Conservation (phyloP, 306 rosid genomes). For the Comarum palustre region DNA sequence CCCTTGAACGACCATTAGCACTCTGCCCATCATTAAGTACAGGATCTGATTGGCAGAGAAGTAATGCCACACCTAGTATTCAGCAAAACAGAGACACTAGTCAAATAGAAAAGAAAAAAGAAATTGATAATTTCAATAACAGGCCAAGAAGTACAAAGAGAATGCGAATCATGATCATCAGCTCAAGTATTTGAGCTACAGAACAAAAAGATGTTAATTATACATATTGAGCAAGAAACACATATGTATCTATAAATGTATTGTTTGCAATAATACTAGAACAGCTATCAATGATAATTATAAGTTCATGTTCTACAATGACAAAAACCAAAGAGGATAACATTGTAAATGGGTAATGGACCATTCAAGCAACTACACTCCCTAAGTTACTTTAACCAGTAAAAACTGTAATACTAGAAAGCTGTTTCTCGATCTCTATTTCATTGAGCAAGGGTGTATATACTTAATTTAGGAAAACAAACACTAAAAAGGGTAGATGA, state of each 20-base stretch:
- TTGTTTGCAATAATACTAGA: too few species aligned
- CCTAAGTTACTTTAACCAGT: not conserved
- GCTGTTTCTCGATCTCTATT: not conserved
- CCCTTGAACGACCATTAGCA: conserved; percentile 52
- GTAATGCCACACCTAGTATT: conserved; percentile 74
- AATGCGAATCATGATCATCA: not conserved
- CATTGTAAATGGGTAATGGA: not conserved
- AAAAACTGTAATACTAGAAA: not conserved
- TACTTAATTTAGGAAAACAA: not conserved
- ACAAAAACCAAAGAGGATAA: not conserved
- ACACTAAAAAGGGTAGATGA: not conserved
- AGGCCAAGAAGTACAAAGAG: not conserved
- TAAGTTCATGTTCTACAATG: not conserved
- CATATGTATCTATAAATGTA: too few species aligned
- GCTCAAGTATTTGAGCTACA: too few species aligned
- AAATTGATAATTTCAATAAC: not conserved
- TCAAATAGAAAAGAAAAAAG: not conserved
- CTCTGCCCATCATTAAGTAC: conserved; percentile 78
- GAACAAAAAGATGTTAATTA: too few species aligned
- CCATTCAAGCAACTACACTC: not conserved
- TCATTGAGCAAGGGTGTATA: not conserved
- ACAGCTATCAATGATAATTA: too few species aligned
- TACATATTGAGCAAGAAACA: too few species aligned
- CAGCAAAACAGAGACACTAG: conserved; percentile 13
- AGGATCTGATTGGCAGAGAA: conserved; percentile 86